These are phyloP conservation scores for Solanum sejunctum DNA, from an alignment of 257 asterid genomes.

Conservation along the genomic window DNA sequence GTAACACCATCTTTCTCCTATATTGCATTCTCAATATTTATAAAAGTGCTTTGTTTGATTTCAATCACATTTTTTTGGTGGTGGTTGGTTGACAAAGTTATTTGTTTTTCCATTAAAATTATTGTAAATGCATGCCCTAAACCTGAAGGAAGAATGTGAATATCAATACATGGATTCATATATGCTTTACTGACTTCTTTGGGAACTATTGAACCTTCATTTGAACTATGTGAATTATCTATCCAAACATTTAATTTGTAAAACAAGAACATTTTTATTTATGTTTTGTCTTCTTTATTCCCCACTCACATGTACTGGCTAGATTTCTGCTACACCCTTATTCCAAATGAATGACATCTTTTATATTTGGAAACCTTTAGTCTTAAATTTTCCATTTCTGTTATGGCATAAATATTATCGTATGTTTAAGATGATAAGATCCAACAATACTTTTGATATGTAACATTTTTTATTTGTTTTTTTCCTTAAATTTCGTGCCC, in stretches of 20 bases:
- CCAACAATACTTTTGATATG: neutral
- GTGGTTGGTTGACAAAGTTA: neutral
- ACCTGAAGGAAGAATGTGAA: neutral
- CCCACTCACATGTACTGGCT: neutral
- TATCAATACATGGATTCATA: neutral
- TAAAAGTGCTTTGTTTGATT: neutral
- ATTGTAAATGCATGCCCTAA: neutral
- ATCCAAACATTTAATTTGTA: neutral
- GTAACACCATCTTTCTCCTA: neutral
- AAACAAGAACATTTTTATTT: neutral
- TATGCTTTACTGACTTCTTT: neutral
- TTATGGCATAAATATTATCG: neutral
- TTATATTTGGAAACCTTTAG: neutral
- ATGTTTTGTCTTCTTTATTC: neutral
- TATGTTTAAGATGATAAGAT: neutral
- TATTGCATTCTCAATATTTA: neutral
- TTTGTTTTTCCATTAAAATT: neutral
- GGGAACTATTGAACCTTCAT: neutral
- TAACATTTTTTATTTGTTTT: neutral
- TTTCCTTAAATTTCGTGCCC: neutral
- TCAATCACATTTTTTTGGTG: neutral
- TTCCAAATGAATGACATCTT: neutral
- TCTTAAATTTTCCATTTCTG: neutral
- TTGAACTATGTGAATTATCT: neutral
- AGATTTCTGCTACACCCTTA: neutral